Evolutionary conservation across 257 asterid species (phyloP).

Genomic region (Plectranthus barbatus): DNA sequence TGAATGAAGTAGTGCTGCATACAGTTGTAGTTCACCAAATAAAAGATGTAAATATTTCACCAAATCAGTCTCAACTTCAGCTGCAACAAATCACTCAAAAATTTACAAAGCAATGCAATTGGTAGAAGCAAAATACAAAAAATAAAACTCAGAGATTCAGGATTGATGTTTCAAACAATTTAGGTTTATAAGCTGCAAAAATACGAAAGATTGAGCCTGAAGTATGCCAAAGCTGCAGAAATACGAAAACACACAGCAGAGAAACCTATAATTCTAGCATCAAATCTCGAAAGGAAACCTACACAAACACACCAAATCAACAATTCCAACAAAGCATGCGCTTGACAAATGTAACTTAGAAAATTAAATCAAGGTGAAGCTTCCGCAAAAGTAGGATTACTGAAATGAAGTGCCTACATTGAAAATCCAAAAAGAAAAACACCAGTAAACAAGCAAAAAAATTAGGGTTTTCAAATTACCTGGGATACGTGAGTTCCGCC

Average conservation of each 20-base stretch:
- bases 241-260: background rate
- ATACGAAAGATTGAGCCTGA: background rate
- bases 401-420: background rate
- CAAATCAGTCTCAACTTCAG: too few relatives aligned
- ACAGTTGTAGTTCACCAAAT: too few relatives aligned
- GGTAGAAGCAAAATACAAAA: too few relatives aligned
- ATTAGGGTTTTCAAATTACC: constrained; percentile 31
- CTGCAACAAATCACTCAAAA: too few relatives aligned
- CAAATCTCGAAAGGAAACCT: background rate
- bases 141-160: too few relatives aligned
- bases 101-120: too few relatives aligned
- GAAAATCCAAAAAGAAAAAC: background rate
- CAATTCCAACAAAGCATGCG: background rate
- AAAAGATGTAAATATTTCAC: too few relatives aligned
- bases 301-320: background rate
- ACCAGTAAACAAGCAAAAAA: background rate
- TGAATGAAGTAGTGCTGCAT: too few relatives aligned
- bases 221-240: background rate
- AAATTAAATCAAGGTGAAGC: background rate
- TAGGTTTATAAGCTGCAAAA: background rate
- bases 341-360: background rate
- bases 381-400: background rate
- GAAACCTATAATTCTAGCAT: constrained; percentile 6
- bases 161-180: too few relatives aligned
- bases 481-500: constrained; percentile 3